Evolutionary conservation across 768 basidiomycete species (phyloP).

Genomic region (Agaricus bisporus): DNA sequence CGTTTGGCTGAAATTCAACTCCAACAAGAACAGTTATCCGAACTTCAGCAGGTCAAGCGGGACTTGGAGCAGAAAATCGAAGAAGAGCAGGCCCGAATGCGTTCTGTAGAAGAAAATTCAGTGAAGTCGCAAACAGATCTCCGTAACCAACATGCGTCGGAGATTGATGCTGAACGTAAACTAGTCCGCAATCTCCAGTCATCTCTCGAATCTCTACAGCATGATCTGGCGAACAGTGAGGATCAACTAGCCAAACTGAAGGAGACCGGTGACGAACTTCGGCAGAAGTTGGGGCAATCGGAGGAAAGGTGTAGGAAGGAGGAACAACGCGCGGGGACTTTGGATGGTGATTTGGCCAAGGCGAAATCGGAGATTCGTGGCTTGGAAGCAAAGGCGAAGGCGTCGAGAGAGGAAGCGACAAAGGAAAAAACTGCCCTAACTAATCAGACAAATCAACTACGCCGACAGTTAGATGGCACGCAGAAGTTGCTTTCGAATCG

Average conservation of each 20-base stretch:
- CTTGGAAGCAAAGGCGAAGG: not conserved
- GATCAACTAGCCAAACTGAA: not conserved
- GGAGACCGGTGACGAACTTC: not conserved
- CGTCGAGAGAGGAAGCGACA: not conserved
- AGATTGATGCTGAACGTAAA: not conserved
- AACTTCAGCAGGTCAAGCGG: not conserved
- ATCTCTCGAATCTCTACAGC: not conserved
- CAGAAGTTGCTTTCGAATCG: not conserved
- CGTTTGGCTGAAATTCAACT: not conserved
- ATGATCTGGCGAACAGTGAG: not conserved
- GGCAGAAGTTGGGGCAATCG: not conserved
- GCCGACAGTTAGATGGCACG: not conserved
- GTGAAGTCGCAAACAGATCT: not conserved
- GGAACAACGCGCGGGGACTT: not conserved
- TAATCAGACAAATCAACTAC: not conserved
- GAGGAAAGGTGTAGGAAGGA: not conserved
- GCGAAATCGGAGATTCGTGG: not conserved
- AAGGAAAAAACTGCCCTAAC: not conserved
- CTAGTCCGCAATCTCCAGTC: conserved; percentile 1
- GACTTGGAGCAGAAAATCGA: not conserved
- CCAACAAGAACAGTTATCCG: not conserved
- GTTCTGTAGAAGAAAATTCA: not conserved
- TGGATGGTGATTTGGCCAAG: not conserved
- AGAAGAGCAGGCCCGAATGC: not conserved
- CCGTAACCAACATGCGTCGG: not conserved